phyloP scores from a whole-genome alignment of 2,329 filamentous ascomycete species.

The Diaporthe aspalathi region DNA sequence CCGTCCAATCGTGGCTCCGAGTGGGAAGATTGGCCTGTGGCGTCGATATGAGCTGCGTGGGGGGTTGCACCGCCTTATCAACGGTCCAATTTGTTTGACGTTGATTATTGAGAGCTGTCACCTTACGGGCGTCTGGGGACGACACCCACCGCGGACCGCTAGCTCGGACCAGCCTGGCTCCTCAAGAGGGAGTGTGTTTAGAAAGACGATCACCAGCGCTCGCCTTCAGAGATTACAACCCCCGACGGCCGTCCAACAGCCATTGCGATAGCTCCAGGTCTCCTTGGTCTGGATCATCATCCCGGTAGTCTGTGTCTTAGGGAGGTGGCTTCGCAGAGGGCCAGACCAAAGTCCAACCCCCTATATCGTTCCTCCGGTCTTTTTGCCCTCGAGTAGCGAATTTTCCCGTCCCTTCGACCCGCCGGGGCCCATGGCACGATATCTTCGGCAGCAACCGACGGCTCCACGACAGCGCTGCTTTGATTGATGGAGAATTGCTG shows the following conservation, averaged over 20 bases:
- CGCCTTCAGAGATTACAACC: neutral
- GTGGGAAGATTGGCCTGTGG: slow-evolving; percentile 3
- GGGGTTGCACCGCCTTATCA: slow-evolving; percentile 28
- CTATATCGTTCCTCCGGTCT: neutral
- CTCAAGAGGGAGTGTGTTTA: slow-evolving; percentile 17
- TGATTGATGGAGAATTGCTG: slow-evolving; percentile 38
- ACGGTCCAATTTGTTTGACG: slow-evolving; percentile 22
- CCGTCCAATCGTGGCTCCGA: slow-evolving; percentile 7
- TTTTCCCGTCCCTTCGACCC: slow-evolving; percentile 18
- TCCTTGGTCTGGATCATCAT: slow-evolving; percentile 13
- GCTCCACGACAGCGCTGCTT: slow-evolving; percentile 12
- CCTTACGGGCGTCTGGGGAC: neutral
- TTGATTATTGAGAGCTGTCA: slow-evolving; percentile 31
- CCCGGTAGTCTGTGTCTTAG: neutral
- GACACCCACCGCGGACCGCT: slow-evolving; percentile 17
- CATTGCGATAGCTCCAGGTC: neutral
- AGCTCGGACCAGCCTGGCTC: slow-evolving; percentile 11
- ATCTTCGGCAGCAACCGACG: slow-evolving; percentile 33
- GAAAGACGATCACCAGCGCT: neutral
- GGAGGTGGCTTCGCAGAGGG: neutral
- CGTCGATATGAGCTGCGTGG: slow-evolving; percentile 21
- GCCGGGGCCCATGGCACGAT: slow-evolving; percentile 26
- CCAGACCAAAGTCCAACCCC: neutral
- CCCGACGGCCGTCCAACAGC: neutral
- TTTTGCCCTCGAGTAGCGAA: slow-evolving; percentile 4